Base-by-base conservation (phyloP, 345 rosid genomes). In the Rhizophora apiculata region DNA sequence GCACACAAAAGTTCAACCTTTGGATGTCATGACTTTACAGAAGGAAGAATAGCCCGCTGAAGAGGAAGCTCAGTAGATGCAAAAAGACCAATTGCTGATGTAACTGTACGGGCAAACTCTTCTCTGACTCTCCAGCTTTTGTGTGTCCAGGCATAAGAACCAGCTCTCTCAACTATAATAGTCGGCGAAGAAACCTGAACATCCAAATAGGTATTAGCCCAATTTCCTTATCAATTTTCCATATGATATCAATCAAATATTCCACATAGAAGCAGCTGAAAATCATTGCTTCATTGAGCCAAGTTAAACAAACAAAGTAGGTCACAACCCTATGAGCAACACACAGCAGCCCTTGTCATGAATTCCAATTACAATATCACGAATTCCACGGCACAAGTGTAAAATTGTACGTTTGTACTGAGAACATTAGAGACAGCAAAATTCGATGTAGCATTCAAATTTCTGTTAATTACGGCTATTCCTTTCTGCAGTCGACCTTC, bases 111-210 rank as follows among this genome's bases (percentile, higher is more conserved):
- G 2, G 93, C 90, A 82, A 95, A 95, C 84, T 95, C 98, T 79
- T 95, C 97, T 52, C 99, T 78, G 19, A 95, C 87, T 80, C 99
- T 89, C 99, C 99, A 95, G 81, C 98, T 95, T 83, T 68, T 90
- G 81, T 95, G 96, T 31, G 85, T 72, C 99, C 99, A 92, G 64
- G 96, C 99, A 86, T 79, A 89, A 16, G 98, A 90, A 60, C 99
- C 99, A 2, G 99, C 96, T 82, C 99, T 85, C 82, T 95, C 99
- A 13, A 92, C 98, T 61, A 95, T 85, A 72, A 95, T 90, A 21
- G 99, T 95, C 1, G 99, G 99, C 60, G 98, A 95, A 68, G 99
- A 95, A 79, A 95, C 96, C 99, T 93, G 81, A 51, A 79, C 59
- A 62, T 2, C 37, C 49, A 73, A 51, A 69, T 32, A 68, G 39